Base-by-base conservation (phyloP, 441 rosid genomes). In the Populus hybrid region DNA sequence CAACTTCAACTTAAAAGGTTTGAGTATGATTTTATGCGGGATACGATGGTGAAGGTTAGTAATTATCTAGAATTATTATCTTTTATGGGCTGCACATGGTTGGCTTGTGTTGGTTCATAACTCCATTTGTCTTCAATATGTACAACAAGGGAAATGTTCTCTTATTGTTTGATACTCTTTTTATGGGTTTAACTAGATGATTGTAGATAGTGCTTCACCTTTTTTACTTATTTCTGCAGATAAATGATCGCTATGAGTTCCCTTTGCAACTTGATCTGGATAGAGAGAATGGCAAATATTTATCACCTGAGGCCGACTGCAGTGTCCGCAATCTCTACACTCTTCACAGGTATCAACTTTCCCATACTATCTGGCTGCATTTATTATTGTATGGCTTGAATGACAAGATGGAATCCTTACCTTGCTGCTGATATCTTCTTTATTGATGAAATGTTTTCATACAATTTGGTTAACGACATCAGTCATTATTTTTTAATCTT, bases 211-310 rank as follows among this genome's bases (percentile, higher is more conserved):
- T 50, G 61, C 20, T 61, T 71, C 24, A 71, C 35, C 16, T 36
- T 7, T 71, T n/a, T 28, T 21, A 57, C 18, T 70, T 24, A 64
- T 38, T 21, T 80, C 69, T 84, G 79, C 85, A 94, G 98, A 91
- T 94, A 81, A 94, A 94, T 86, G 98, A 94, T 77, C 95, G 95
- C 72, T 94, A 94, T 83, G 98, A 94, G 78, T 94, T 94, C 82
- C 98, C 98, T 80, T 91, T 92, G 81, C 88, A 92, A 88, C 97
- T 94, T 82, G 98, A 94, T 82, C 95, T 94, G 72, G 98, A 94
- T 79, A 89, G 92, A 89, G 97, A 90, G 46, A 72, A 88, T 80
- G 90, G 97, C 59, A 94, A 89, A 82, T 94, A 94, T 82, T 85
- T 94, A 78, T 93, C 98, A 75, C 97, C 97, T 67, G 97, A 94